These are phyloP conservation scores for Moesziomyces sp. DNA, from an alignment of 1,284 basidiomycete species.

Conservation along the genomic window DNA sequence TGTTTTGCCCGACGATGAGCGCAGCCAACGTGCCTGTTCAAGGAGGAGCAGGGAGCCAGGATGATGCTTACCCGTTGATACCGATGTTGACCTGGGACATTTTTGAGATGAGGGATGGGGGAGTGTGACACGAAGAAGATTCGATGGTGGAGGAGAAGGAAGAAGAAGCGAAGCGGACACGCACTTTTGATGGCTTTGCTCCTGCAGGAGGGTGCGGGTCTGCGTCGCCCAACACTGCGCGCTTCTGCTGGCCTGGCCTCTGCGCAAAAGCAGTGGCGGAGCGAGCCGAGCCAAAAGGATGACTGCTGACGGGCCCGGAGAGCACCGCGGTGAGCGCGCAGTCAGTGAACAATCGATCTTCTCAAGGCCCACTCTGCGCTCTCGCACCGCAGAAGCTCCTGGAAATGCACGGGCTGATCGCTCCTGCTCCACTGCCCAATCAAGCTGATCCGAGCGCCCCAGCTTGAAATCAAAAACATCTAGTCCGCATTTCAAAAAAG, in stretches of 20 bases:
- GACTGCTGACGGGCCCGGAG: neutral
- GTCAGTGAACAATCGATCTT: neutral
- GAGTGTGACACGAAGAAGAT: neutral
- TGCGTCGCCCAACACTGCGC: neutral
- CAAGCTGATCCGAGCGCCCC: neutral
- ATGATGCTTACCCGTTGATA: constrained; percentile 62
- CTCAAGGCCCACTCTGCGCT: neutral
- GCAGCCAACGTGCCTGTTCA: neutral
- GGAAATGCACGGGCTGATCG: constrained; percentile 24
- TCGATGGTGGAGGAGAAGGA: constrained; percentile 15
- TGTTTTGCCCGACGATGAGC: neutral
- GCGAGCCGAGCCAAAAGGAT: neutral
- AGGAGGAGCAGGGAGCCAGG: neutral
- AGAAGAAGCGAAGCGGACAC: constrained; percentile 8
- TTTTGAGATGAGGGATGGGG: constrained; percentile 15
- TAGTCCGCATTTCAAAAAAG: neutral
- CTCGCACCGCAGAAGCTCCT: constrained; percentile 15
- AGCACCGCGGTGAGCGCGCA: neutral
- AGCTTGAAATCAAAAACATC: neutral
- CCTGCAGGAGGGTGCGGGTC: neutral
- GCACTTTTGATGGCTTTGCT: neutral
- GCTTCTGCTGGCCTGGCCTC: no score
- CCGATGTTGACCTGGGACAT: constrained; percentile 59
- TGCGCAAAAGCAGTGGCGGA: neutral
- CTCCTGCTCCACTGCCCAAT: neutral